phyloP scores from a whole-genome alignment of 2,329 filamentous ascomycete species.

The Cladosporium cucumerinum region DNA sequence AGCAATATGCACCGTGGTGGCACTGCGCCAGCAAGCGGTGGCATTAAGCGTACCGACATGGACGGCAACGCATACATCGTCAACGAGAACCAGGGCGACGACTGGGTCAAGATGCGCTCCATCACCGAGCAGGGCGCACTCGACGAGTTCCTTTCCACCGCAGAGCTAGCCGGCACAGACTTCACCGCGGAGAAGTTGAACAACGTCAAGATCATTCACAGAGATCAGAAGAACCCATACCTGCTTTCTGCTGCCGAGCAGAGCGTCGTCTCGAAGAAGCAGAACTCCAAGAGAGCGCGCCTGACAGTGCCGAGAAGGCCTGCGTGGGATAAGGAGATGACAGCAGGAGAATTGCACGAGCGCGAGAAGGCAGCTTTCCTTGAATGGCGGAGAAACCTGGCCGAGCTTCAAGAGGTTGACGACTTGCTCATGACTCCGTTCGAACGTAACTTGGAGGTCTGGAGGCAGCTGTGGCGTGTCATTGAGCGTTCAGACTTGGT shows the following conservation, averaged over 20 bases:
- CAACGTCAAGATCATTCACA: conserved; percentile 97
- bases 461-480: conserved; percentile 96
- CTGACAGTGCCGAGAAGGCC: conserved; percentile 89
- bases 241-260: conserved; percentile 83
- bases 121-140: conserved; percentile 95
- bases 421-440: conserved; percentile 97
- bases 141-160: conserved; percentile 93
- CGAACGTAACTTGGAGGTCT: conserved; percentile 94
- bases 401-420: conserved; percentile 88
- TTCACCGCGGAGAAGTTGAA: conserved; percentile 99
- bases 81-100: conserved; percentile 83
- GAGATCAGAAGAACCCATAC: conserved; percentile 93
- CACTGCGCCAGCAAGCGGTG: conserved; percentile 62
- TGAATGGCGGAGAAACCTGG: conserved; percentile 83
- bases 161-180: conserved; percentile 94
- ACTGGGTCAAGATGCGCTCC: conserved; percentile 99
- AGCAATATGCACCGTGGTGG: conserved; percentile 72
- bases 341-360: conserved; percentile 73
- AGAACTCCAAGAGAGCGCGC: conserved; percentile 71
- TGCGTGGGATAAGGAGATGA: conserved; percentile 82
- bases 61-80: conserved; percentile 68
- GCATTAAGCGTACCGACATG: conserved; percentile 39
- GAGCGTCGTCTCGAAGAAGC: conserved; percentile 71
- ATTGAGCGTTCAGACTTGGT: conserved; percentile 94
- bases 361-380: conserved; percentile 78